Evolutionary conservation across 2,329 filamentous ascomycete genomes (phyloP).

Genomic region (Cryphonectria nitschkei): DNA sequence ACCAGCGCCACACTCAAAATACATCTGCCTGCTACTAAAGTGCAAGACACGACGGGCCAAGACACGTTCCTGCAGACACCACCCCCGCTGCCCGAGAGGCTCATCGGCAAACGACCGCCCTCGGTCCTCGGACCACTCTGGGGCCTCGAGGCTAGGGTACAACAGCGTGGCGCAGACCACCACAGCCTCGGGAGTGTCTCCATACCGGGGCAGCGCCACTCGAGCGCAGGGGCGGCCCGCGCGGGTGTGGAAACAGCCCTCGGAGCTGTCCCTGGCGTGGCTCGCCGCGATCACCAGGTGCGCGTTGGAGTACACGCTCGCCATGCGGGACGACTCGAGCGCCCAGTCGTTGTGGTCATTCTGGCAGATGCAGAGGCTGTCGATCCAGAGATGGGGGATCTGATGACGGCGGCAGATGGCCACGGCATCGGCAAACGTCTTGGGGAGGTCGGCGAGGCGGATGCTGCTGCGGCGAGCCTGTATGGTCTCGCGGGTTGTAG

Average conservation of each 20-base stretch:
- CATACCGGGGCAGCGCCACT: background rate
- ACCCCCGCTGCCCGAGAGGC: background rate
- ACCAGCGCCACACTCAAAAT: background rate
- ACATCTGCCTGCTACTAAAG: background rate
- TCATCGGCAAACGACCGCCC: background rate
- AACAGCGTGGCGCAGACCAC: background rate
- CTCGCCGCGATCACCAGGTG: conserved; percentile 28
- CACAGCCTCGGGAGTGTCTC: background rate
- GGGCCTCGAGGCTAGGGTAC: background rate
- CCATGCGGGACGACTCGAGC: conserved; percentile 17
- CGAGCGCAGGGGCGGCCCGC: background rate
- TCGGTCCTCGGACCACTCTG: background rate
- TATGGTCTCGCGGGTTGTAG: background rate
- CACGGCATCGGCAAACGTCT: background rate
- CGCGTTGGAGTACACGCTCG: conserved; percentile 13
- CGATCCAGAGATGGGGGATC: conserved; percentile 19
- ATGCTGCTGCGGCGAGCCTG: background rate
- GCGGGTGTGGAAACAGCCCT: conserved; percentile 12
- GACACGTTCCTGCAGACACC: background rate
- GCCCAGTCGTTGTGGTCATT: conserved; percentile 19
- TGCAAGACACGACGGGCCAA: background rate
- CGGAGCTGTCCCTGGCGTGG: conserved; percentile 15
- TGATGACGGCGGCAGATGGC: background rate
- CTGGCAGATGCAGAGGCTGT: conserved; percentile 23
- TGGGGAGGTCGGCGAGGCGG: background rate